phyloP scores from a whole-genome alignment of 208 protist species.

The Vickermania ingenoplastis region DNA sequence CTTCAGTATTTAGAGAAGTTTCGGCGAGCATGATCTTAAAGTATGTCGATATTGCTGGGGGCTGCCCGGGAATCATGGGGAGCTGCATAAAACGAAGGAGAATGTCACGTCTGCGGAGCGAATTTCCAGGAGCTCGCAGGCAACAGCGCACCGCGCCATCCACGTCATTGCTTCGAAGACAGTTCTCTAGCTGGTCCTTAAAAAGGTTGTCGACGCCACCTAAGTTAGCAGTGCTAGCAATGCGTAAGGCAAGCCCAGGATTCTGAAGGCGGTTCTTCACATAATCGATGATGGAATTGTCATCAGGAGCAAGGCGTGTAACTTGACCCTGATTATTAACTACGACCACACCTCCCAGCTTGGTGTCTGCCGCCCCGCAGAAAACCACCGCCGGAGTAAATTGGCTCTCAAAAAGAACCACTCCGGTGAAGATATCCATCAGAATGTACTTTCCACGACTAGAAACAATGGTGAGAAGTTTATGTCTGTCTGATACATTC shows the following conservation, averaged over 20 bases:
- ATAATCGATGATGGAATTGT: conserved; percentile 94
- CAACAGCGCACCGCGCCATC: conserved; percentile 95
- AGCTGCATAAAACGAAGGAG: conserved; percentile 92
- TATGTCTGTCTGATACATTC: conserved; percentile 92
- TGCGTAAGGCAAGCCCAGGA: conserved; percentile 89
- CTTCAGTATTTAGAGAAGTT: conserved; percentile 93
- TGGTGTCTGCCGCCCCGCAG: conserved; percentile 85
- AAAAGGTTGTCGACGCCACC: conserved; percentile 97
- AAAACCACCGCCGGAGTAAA: conserved; percentile 95
- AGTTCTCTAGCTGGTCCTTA: conserved; percentile 91
- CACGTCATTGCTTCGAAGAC: conserved; percentile 86
- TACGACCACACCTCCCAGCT: conserved; percentile 90
- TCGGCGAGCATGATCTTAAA: conserved; percentile 97
- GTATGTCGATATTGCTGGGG: conserved; percentile 96
- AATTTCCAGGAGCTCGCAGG: conserved; percentile 86
- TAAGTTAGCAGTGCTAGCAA: conserved; percentile 95
- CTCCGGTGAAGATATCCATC: conserved; percentile 94
- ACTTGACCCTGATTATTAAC: conserved; percentile 95
- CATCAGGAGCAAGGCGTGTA: conserved; percentile 92
- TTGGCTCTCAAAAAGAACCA: conserved; percentile 92
- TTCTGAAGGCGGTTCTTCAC: conserved; percentile 93
- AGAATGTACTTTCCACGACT: conserved; percentile 93
- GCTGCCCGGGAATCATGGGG: conserved; percentile 69
- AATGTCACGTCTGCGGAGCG: conserved; percentile 95
- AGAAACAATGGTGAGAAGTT: conserved; percentile 95